Evolutionary conservation across 2,329 filamentous ascomycete genomes (phyloP).

Genomic region (Microthyrium microscopicum): DNA sequence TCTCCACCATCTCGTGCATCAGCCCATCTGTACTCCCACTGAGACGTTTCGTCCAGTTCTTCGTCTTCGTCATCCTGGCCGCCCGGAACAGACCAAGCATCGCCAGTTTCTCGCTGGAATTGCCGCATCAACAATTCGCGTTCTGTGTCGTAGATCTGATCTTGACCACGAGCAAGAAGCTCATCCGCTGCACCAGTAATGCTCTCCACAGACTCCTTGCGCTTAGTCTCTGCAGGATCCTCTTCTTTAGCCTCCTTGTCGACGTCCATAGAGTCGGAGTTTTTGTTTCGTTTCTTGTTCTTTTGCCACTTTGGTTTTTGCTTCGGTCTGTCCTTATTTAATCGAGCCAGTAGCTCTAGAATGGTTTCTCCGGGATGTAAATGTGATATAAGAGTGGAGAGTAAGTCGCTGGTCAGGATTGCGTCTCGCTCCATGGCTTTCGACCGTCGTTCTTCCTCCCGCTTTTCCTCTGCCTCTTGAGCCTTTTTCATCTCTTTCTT

Average conservation of each 20-base stretch:
- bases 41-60: conserved; percentile 19
- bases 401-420: conserved; percentile 53
- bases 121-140: conserved; percentile 69
- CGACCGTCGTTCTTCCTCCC: conserved; percentile 59
- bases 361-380: conserved; percentile 72
- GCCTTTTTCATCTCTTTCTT: conserved; percentile 89
- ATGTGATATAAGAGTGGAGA: conserved; percentile 53
- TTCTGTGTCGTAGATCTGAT: conserved; percentile 84
- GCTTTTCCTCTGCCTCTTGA: conserved; percentile 69
- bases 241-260: conserved; percentile 36
- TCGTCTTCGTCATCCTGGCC: conserved; percentile 29
- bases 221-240: conserved; percentile 50
- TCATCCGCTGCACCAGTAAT: conserved; percentile 86
- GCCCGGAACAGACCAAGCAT: too few relatives aligned
- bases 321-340: conserved; percentile 46
- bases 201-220: conserved; percentile 58
- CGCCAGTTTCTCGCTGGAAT: conserved; percentile 71
- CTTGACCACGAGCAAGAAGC: conserved; percentile 63
- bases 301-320: conserved; percentile 28
- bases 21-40: conserved; percentile 90
- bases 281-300: conserved; percentile 32
- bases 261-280: conserved; percentile 50
- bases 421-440: conserved; percentile 60
- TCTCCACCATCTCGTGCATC: conserved; percentile 68
- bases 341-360: conserved; percentile 68